A percentile compares a stretch with the other conserved stretches of the same genome.
phyloP scores from a whole-genome alignment of 2,329 filamentous ascomycete species.

The Chrysoporthe cubensis region DNA sequence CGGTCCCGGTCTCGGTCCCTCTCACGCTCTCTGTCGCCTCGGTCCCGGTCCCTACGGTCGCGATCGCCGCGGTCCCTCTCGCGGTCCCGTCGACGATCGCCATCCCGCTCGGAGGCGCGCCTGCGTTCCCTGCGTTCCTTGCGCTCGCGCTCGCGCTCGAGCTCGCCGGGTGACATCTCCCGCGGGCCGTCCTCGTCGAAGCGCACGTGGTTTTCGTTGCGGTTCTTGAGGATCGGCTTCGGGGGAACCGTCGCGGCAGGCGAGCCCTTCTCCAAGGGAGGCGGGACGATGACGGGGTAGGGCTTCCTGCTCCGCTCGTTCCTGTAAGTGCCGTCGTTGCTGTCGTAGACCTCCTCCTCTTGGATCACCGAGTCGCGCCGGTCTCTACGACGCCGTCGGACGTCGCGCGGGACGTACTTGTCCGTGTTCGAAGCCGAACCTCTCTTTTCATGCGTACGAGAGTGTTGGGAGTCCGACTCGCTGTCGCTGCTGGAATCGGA shows the following conservation, averaged over 20 bases:
- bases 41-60: constrained; percentile 40
- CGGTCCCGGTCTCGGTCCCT: constrained; percentile 42
- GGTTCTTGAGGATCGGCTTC: constrained; percentile 66
- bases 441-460: constrained; percentile 16
- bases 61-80: constrained; percentile 36
- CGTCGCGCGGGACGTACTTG: constrained; percentile 26
- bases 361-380: constrained; percentile 43
- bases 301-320: constrained; percentile 34
- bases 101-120: constrained; percentile 29
- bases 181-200: constrained; percentile 53
- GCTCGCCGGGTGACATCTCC: constrained; percentile 44
- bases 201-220: constrained; percentile 59
- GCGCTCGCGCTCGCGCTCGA: constrained; percentile 30
- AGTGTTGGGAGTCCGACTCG: constrained; percentile 25
- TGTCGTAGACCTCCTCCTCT: constrained; percentile 29
- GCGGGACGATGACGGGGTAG: constrained; percentile 48
- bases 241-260: constrained; percentile 46
- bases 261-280: constrained; percentile 38
- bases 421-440: constrained; percentile 29
- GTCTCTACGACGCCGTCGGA: constrained; percentile 26
- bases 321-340: constrained; percentile 28
- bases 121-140: constrained; percentile 25
- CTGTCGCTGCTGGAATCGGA: constrained; percentile 35
- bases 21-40: constrained; percentile 40
- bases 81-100: constrained; percentile 36